Conservation (phyloP, 345 rosid genomes). For the Excoecaria agallocha region DNA sequence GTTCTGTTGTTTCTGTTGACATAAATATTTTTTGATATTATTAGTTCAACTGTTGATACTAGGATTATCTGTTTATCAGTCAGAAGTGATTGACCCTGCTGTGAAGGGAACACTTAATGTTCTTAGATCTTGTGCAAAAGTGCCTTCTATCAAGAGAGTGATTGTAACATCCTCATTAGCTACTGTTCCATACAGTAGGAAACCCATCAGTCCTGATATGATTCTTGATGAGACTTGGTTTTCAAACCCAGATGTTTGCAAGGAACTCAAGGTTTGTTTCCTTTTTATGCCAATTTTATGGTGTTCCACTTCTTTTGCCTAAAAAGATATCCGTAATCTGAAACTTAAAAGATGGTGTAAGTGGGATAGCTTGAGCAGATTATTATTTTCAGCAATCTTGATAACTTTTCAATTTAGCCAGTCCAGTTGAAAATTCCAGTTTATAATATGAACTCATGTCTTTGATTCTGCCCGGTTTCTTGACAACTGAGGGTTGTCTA, state of each 20-base stretch:
- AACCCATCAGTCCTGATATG: conserved; percentile 12
- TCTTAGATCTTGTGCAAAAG: conserved; percentile 21
- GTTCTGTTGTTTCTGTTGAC: no score
- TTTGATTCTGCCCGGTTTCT: no score
- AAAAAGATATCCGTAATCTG: neutral
- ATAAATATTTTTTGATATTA: no score
- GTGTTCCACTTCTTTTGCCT: neutral
- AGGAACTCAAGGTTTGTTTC: conserved; percentile 6
- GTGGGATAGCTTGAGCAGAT: neutral
- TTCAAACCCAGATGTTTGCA: conserved; percentile 15
- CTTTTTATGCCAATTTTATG: neutral
- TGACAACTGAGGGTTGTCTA: no score
- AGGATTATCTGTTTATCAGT: neutral
- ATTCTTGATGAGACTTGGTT: conserved; percentile 24
- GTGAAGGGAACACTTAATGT: conserved; percentile 24
- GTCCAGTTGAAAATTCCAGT: no score
- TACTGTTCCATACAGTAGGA: conserved; percentile 6
- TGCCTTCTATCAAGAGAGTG: conserved; percentile 18
- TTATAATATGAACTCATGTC: no score
- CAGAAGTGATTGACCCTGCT: conserved; percentile 16
- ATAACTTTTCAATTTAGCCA: neutral
- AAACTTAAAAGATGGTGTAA: neutral
- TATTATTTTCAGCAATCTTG: neutral
- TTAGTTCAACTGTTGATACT: no score
- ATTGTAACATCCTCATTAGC: conserved; percentile 18